Evolutionary conservation across 345 rosid species (phyloP), one percentile per base, ranked within the genome.

Genomic region (Hibiscus tridactylites): DNA sequence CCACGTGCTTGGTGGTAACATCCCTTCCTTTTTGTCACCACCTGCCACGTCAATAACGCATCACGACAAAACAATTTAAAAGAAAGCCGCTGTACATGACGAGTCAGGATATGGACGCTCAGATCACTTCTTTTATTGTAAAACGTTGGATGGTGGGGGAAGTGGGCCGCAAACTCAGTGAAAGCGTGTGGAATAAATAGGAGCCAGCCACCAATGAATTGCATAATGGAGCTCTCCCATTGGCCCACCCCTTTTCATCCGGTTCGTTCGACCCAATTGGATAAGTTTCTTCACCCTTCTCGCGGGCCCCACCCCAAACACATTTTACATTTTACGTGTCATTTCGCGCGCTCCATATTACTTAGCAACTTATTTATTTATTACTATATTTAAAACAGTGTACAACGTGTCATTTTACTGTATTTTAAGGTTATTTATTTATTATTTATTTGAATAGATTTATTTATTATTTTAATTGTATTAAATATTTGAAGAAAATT

Each of bases 231-330:
- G 28, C 1, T 5, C 9, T 4, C 0, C 39, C 13, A 76, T 79
- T 73, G 80, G 78, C 0, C 70, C 85, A 79, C 79, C 70, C 17
- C 15, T 57, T 71, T 35, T 59, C 73, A n/a, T 1, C 21, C 21
- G 0, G 0, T n/a, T 52, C 24, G 29, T 12, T 15, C 62, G 35
- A 26, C 9, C 28, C 16, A 12, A 26, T 19, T 16, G 73, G 71
- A 79, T 78, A 78, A 73, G 62, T 10, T 24, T 58, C 35, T 26
- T 58, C 62, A 11, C 16, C 61, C 61, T 58, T 58, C 61, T 44
- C 7, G 33, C 61, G 16, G 33, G 33, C 16, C 61, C 61, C 61
- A 24, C 24, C 33, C 31, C 8, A 24, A 58, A 31, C 37, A 26
- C 12, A 44, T 42, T 42, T 42, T 49, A 47, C 33, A 15, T 64